Evolutionary conservation across 345 rosid genomes (phyloP).

Genomic region (Geranium brycei): DNA sequence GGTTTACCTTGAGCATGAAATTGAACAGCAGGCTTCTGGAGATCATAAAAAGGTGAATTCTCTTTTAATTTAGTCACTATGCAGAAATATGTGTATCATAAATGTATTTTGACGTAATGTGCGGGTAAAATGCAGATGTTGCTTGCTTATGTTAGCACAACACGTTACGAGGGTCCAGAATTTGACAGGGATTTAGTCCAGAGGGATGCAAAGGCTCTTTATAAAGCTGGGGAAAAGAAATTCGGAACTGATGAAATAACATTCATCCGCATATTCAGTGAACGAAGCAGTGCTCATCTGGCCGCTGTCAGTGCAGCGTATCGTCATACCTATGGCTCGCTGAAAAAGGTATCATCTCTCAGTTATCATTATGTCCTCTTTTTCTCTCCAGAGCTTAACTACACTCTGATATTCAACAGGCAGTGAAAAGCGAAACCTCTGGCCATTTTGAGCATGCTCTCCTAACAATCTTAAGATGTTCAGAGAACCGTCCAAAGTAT

Average conservation of each 20-base stretch:
- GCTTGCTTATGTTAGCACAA: constrained; percentile 32
- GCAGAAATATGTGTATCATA: background rate
- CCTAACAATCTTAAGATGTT: constrained; percentile 34
- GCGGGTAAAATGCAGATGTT: constrained; percentile 29
- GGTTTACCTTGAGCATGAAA: constrained; percentile 36
- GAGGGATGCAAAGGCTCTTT: constrained; percentile 46
- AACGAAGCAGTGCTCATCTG: constrained; percentile 52
- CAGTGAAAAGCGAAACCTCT: constrained; percentile 49
- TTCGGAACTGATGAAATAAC: constrained; percentile 64
- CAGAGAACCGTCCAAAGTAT: constrained; percentile 41
- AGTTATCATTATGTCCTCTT: background rate
- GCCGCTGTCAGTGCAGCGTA: constrained; percentile 35
- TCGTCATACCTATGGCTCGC: constrained; percentile 30
- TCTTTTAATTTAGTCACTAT: background rate
- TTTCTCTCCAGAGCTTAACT: background rate
- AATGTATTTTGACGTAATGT: background rate
- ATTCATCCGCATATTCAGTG: constrained; percentile 38
- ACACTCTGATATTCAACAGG: constrained; percentile 20
- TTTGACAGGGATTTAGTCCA: constrained; percentile 26
- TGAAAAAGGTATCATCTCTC: constrained; percentile 38
- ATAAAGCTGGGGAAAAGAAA: constrained; percentile 54
- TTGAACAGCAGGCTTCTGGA: constrained; percentile 24
- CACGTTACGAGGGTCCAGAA: constrained; percentile 44
- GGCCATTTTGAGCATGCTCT: constrained; percentile 43
- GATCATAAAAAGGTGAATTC: constrained; percentile 38